Base-by-base conservation (phyloP, 23 red algal genomes). In the Gracilariopsis chorda region DNA sequence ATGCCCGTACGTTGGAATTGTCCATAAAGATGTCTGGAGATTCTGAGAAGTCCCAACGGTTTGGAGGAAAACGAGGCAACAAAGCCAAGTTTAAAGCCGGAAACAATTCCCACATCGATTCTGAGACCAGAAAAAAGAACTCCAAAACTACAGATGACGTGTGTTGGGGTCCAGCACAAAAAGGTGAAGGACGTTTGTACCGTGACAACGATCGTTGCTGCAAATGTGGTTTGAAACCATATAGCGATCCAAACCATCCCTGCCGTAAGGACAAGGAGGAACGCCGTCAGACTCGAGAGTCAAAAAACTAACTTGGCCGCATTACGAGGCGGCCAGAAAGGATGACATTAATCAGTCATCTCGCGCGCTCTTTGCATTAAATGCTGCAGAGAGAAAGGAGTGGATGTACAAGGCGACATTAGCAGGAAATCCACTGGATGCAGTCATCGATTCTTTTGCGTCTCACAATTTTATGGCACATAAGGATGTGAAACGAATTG, bases 231-330 rank as follows among this genome's bases (percentile, higher is more conserved):
- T 17, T 17, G 39, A 20, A 19, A 20, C 72, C 36, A 16, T 78
- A 39, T 19, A 78, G 72, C n/a, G n/a, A n/a, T n/a, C n/a, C n/a
- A n/a, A n/a, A n/a, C n/a, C n/a, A n/a, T n/a, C n/a, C n/a, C n/a
- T n/a, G n/a, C n/a, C n/a, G n/a, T n/a, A n/a, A n/a, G n/a, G n/a
- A n/a, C n/a, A n/a, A n/a, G n/a, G n/a, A n/a, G n/a, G n/a, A n/a
- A n/a, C n/a, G n/a, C n/a, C n/a, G n/a, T n/a, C n/a, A n/a, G n/a
- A n/a, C n/a, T n/a, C n/a, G n/a, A n/a, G n/a, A n/a, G 39, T 60
- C 78, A 82, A 82, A 46, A 82, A 82, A 82, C 53, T 82, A 62
- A 63, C 48, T 57, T 35, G 23, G 78, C 78, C 53, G 78, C 78
- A 63, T 8, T n/a, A 0, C n/a, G n/a, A 35, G 19, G 78, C 51